Base-by-base conservation (phyloP, 2,329 filamentous ascomycete species). In the Calonectria leucothoes region DNA sequence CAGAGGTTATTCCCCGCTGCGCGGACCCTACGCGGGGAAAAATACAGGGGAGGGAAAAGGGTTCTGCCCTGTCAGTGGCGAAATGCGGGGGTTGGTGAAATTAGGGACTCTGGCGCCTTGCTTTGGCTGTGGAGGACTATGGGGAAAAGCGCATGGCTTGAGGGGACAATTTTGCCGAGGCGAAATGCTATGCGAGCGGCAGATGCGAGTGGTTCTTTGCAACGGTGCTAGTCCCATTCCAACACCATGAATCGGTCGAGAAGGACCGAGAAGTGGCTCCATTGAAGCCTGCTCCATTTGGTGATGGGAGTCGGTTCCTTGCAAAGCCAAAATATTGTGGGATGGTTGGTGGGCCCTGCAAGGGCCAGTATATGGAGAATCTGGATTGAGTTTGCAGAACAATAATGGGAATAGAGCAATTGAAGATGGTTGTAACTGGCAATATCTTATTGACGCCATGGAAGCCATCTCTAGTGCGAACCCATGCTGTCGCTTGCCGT, bases 61-160 rank as follows among this genome's bases (percentile, higher is more conserved):
- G 55, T 69, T 71, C 57, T 57, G 61, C 51, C 52, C 23, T 23
- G 45, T 20, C 42, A 17, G 6, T 27, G 55, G 27, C 20, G 29
- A 11, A 67, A 64, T 64, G 64, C 70, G 70, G 70, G 69, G 70
- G 42, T 66, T 61, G 69, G 49, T 20, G 37, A 55, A 65, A 59
- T 59, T 27, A 67, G 27, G 65, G 49, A 45, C 29, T 27, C 31
- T 31, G 12, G 11, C 59, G 37, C 39, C 59, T 14, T 33, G 39
- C 33, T 64, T 48, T 64, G 25, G 25, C 4, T 64, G 59, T 15
- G 55, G 55, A 61, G 55, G 51, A 27, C 20, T 29, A 64, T 33
- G 39, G 59, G 25, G 20, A 64, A 31, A 45, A n/a, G 35, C n/a
- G 14, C 25, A 31, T 29, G 23, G 39, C 14, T 20, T 12, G 27